Conservation (phyloP, 2,329 filamentous ascomycete species). For the Shiraia bambusicola region DNA sequence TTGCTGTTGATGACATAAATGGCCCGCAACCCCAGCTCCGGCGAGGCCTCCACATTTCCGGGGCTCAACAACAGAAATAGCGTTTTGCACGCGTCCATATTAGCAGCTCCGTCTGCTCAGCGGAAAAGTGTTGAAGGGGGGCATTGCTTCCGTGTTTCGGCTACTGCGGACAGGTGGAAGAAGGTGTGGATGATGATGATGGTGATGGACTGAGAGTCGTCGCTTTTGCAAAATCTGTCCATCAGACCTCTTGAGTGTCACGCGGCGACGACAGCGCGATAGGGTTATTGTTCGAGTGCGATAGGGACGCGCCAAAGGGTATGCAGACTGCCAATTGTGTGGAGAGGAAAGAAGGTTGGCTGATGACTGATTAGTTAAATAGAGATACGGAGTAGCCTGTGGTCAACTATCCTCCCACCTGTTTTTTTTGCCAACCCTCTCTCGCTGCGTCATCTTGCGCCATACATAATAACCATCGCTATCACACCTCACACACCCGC, state of each 20-base stretch:
- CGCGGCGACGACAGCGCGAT: too few species aligned
- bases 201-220: constrained; percentile 20
- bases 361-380: neutral
- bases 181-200: neutral
- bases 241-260: too few species aligned
- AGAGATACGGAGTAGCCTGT: constrained; percentile 1
- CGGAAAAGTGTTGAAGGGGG: constrained; percentile 2
- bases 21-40: too few species aligned
- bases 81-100: constrained; percentile 22
- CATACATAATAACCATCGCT: neutral
- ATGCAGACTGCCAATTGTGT: neutral
- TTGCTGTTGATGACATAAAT: too few species aligned
- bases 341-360: constrained; percentile 2
- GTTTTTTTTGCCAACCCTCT: too few species aligned
- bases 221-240: constrained; percentile 8
- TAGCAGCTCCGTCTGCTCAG: constrained; percentile 13
- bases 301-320: too few species aligned
- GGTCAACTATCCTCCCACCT: too few species aligned
- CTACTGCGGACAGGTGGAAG: constrained; percentile 10
- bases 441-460: neutral
- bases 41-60: constrained; percentile 25
- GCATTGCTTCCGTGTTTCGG: constrained; percentile 18
- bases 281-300: too few species aligned
- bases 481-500: neutral
- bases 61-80: constrained; percentile 41